A percentile compares a stretch with the other conserved stretches of the same genome.
Evolutionary conservation across 1,284 basidiomycete species (phyloP).

Genomic region (Rhizoctonia solani): DNA sequence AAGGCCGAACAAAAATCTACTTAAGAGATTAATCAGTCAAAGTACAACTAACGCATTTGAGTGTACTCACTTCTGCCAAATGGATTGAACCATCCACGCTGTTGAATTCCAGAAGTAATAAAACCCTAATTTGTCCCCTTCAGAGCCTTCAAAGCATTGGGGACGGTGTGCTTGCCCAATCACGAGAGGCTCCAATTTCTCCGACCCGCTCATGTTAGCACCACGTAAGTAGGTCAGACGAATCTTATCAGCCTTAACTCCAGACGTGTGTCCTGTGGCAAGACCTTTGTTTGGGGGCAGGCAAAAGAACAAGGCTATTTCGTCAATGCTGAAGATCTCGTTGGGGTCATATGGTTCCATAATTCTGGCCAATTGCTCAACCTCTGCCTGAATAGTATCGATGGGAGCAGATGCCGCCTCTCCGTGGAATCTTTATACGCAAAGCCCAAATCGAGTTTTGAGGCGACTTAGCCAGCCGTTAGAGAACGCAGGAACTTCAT

Average conservation of each 20-base stretch:
- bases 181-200: slow-evolving; percentile 43
- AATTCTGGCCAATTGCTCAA: background rate
- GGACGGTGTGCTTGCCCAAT: slow-evolving; percentile 45
- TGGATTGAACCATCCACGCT: slow-evolving; percentile 46
- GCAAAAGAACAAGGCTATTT: slow-evolving; percentile 47
- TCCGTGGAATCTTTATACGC: slow-evolving; percentile 5
- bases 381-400: background rate
- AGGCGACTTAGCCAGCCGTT: slow-evolving; percentile 21
- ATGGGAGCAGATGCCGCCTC: slow-evolving; percentile 10
- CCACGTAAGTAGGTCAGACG: slow-evolving; percentile 45
- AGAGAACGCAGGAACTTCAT: background rate
- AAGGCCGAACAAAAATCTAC: background rate
- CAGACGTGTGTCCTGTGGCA: slow-evolving; percentile 39
- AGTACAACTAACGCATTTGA: background rate
- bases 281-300: slow-evolving; percentile 41
- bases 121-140: slow-evolving; percentile 43
- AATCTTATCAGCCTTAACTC: slow-evolving; percentile 39
- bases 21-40: background rate
- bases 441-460: slow-evolving; percentile 6
- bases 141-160: slow-evolving; percentile 41
- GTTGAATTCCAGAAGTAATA: slow-evolving; percentile 45
- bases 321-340: slow-evolving; percentile 50
- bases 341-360: slow-evolving; percentile 36
- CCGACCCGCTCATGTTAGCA: slow-evolving; percentile 45
- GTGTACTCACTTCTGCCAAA: slow-evolving; percentile 38